phyloP scores from a whole-genome alignment of 768 basidiomycete genomes.

The Leccinum subgranulosum region DNA sequence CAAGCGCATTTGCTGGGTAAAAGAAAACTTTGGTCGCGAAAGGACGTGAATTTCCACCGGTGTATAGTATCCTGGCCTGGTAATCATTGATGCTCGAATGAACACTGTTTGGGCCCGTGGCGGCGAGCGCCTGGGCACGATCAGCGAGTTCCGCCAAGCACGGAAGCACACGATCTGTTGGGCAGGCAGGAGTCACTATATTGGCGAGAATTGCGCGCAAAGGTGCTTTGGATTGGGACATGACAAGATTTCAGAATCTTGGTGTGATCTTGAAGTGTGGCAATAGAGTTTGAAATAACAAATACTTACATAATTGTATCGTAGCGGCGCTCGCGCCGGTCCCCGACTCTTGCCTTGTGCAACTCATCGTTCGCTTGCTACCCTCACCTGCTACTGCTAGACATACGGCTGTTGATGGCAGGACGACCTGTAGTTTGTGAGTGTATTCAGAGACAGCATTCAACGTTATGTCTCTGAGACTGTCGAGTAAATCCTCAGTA shows the following conservation, averaged over 20 bases:
- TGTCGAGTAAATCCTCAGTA: too few species aligned
- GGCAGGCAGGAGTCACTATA: not conserved
- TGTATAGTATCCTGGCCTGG: not conserved
- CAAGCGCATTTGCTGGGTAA: not conserved
- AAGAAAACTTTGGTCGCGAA: not conserved
- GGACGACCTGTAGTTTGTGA: too few species aligned
- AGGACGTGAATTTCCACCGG: not conserved
- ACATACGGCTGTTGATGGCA: too few species aligned
- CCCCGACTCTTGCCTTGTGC: too few species aligned
- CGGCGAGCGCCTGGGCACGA: not conserved
- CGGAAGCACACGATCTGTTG: not conserved
- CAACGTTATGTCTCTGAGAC: too few species aligned
- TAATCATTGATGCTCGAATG: not conserved
- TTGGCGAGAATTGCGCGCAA: not conserved
- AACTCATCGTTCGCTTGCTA: too few species aligned
- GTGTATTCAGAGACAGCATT: too few species aligned
- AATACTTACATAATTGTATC: too few species aligned
- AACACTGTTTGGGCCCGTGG: not conserved
- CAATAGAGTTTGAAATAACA: too few species aligned
- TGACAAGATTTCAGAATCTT: not conserved
- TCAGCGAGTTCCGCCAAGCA: not conserved
- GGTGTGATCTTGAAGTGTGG: too few species aligned
- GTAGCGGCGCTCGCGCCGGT: too few species aligned
- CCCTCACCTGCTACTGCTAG: too few species aligned
- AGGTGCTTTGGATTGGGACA: not conserved